phyloP scores from a whole-genome alignment of 768 basidiomycete species.

The Suillus subaureus region DNA sequence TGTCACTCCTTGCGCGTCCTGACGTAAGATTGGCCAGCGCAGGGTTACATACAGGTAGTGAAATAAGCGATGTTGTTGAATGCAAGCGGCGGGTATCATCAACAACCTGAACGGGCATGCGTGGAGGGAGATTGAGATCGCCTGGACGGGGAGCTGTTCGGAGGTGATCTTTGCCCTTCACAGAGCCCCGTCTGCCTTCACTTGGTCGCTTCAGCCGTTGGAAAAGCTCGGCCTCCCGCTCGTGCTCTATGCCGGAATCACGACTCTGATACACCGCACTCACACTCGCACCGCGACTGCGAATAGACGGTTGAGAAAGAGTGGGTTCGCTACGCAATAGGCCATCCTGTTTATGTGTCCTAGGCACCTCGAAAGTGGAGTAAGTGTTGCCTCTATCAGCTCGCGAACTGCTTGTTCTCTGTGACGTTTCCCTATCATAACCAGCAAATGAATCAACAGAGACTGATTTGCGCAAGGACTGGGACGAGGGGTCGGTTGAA shows the following conservation, averaged over 20 bases:
- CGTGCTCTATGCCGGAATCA: conserved; percentile 40
- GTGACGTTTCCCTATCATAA: conserved; percentile 40
- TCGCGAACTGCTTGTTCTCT: conserved; percentile 34
- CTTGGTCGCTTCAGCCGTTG: conserved; percentile 42
- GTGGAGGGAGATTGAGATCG: conserved; percentile 63
- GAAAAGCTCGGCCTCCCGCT: conserved; percentile 58
- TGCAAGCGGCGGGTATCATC: conserved; percentile 43
- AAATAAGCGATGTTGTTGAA: conserved; percentile 41
- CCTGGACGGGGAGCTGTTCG: conserved; percentile 52
- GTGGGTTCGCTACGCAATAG: conserved; percentile 29
- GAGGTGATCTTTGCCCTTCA: conserved; percentile 47
- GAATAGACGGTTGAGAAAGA: conserved; percentile 38
- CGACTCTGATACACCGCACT: conserved; percentile 48
- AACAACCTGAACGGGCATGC: conserved; percentile 41
- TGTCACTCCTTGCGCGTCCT: conserved; percentile 62
- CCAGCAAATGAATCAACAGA: conserved; percentile 77
- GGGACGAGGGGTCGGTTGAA: conserved; percentile 26
- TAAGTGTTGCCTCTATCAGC: conserved; percentile 41
- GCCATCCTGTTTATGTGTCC: conserved; percentile 32
- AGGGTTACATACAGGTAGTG: conserved; percentile 33
- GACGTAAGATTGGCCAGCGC: conserved; percentile 35
- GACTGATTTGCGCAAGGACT: conserved; percentile 66
- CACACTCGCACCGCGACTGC: conserved; percentile 58
- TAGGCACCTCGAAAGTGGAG: conserved; percentile 37
- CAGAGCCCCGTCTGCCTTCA: conserved; percentile 49